Evolutionary conservation across 306 rosid species (phyloP), one percentile per base, ranked within the genome.

Genomic region (Neltuma alba): DNA sequence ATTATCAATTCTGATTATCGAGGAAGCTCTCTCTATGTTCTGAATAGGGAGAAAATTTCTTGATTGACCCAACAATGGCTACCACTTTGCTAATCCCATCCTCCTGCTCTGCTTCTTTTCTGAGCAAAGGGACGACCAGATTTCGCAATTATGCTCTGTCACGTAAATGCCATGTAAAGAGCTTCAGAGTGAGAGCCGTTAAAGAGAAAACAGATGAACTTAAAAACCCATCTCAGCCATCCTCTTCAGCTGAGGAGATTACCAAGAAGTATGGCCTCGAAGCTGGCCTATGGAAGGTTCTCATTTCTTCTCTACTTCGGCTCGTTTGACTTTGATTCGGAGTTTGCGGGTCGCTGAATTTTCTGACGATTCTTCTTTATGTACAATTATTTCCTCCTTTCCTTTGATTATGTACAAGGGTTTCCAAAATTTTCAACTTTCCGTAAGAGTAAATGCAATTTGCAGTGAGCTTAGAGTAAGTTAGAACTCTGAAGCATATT

Each of bases 281-380:
- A 84, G 96, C 92, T 85, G 98, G 93, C 76, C 91, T 94, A 9
- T 94, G 96, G 98, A 89, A 92, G 97, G 98, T 94, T 71, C 83
- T 75, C 77, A 30, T 73, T 80, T 69, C 58, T 71, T 80, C 84
- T 63, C 38, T 70, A 2, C 41, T 47, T 37, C 1, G 23, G 28
- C 18, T 55, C 1, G 41, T 52, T 82, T 83, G 30, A 41, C 30
- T 75, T 75, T 18, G 9, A 3, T 73, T 50, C 37, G 1, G 64
- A 68, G 3, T 70, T 28, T 54, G 31, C 68, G 16, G 14, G 48
- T 42, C 25, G 23, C 33, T 14, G 11, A 30, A 78, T 9, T 57
- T 63, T 60, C 64, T 40, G 16, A 64, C 58, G 58, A 33, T 47
- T 84, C 47, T 0, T 80, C 14, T 60, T 85, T 67, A 21, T 48